Conservation (phyloP, 495 filamentous ascomycete species). For the Tuber brumale region DNA sequence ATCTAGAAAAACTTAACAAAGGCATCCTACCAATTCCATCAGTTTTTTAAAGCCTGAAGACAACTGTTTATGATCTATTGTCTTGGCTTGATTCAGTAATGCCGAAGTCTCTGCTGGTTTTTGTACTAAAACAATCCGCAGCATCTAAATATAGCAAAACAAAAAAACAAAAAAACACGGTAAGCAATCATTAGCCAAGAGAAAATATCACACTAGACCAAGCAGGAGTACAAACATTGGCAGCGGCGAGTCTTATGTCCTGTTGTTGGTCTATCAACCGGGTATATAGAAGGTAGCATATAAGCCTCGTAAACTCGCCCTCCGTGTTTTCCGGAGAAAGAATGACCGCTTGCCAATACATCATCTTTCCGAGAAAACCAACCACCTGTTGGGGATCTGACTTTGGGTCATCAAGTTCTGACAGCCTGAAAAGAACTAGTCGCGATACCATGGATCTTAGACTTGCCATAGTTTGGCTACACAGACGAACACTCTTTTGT, state of each 20-base stretch:
- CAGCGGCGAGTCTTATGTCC: slow-evolving; percentile 66
- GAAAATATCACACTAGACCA: background rate
- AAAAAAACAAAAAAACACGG: background rate
- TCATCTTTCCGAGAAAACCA: slow-evolving; percentile 68
- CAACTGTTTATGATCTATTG: slow-evolving; percentile 62
- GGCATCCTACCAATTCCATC: slow-evolving; percentile 54
- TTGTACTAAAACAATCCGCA: slow-evolving; percentile 86
- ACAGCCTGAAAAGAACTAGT: slow-evolving; percentile 70
- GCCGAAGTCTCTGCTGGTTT: slow-evolving; percentile 75
- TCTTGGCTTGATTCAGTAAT: slow-evolving; percentile 62
- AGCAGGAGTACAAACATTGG: slow-evolving; percentile 50
- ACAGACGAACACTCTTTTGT: slow-evolving; percentile 80
- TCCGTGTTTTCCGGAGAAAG: slow-evolving; percentile 69
- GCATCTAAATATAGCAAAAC: slow-evolving; percentile 43
- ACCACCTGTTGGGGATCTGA: slow-evolving; percentile 54
- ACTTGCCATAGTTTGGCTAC: slow-evolving; percentile 65
- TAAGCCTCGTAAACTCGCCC: slow-evolving; percentile 65
- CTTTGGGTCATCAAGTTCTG: slow-evolving; percentile 65
- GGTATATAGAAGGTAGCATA: slow-evolving; percentile 85
- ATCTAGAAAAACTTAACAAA: slow-evolving; percentile 1
- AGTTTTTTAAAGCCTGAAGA: slow-evolving; percentile 73
- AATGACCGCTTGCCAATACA: slow-evolving; percentile 91
- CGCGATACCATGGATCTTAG: slow-evolving; percentile 70
- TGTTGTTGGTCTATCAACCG: slow-evolving; percentile 62
- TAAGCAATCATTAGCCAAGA: background rate